A percentile compares a stretch with the other conserved stretches of the same genome.
phyloP scores from a whole-genome alignment of 202 grass and related monocot species.

The Schoenoplectus triqueter region DNA sequence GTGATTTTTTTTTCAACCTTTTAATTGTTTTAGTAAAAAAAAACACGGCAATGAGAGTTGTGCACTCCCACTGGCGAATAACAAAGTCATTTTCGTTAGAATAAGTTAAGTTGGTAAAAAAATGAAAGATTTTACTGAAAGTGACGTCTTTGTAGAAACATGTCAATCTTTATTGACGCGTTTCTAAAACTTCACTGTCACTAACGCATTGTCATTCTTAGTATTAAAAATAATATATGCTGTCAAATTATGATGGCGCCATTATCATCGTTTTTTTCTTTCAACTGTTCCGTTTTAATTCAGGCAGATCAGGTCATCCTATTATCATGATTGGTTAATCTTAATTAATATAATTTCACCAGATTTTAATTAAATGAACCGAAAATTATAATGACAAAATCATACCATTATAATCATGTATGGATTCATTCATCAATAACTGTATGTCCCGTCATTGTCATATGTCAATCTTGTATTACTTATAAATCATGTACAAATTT shows the following conservation, averaged over 20 bases:
- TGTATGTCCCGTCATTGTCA: neutral
- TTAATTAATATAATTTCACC: neutral
- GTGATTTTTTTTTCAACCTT: too few relatives aligned
- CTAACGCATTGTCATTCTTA: too few relatives aligned
- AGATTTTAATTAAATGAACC: neutral
- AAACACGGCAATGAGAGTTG: too few relatives aligned
- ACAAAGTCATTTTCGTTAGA: too few relatives aligned
- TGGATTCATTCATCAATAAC: neutral
- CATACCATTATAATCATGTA: neutral
- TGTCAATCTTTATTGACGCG: too few relatives aligned
- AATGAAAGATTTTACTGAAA: too few relatives aligned
- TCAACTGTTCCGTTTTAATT: neutral
- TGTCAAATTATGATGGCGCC: constrained; percentile 8
- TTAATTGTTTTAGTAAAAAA: too few relatives aligned
- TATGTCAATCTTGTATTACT: neutral
- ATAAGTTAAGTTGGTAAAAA: too few relatives aligned
- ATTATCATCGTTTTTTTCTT: neutral
- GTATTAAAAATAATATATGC: too few relatives aligned
- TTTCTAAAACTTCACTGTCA: too few relatives aligned
- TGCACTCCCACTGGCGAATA: too few relatives aligned
- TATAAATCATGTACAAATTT: neutral
- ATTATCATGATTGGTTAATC: neutral
- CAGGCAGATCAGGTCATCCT: neutral
- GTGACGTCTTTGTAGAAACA: too few relatives aligned
- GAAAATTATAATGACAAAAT: neutral